Evolutionary conservation across 306 rosid species (phyloP).

Genomic region (Datisca glomerata): DNA sequence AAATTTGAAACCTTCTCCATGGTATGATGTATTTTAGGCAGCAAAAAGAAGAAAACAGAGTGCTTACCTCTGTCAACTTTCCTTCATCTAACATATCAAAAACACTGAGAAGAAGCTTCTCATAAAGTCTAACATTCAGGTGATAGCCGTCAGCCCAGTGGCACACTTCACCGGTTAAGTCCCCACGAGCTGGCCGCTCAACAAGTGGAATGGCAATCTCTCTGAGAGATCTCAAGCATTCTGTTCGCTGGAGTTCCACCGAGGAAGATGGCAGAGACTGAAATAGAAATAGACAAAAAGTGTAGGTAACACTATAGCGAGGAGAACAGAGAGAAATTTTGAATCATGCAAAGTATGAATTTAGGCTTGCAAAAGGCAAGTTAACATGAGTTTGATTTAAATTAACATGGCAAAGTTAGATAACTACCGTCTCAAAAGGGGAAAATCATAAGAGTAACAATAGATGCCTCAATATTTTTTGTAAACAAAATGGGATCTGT

Average conservation of each 20-base stretch:
- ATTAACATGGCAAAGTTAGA: no score
- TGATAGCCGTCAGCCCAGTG: constrained; percentile 99
- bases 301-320: no score
- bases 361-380: no score
- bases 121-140: constrained; percentile 79
- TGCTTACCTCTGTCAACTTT: constrained; percentile 82
- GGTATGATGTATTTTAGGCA: constrained; percentile 7
- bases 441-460: no score
- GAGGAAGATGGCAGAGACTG: constrained; percentile 77
- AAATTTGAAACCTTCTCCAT: constrained; percentile 13
- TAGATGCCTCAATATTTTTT: no score
- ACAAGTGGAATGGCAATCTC: constrained; percentile 79
- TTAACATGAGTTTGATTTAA: no score
- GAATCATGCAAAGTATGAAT: no score
- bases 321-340: no score
- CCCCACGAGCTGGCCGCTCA: constrained; percentile 98
- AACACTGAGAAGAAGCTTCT: constrained; percentile 83
- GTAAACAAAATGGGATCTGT: no score
- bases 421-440: no score
- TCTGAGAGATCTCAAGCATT: constrained; percentile 80
- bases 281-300: no score
- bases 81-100: constrained; percentile 98
- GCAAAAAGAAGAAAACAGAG: constrained; percentile 12
- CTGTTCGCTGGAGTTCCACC: constrained; percentile 90
- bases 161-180: constrained; percentile 97